These are phyloP conservation scores for Cardiospermum halicacabum DNA, from an alignment of 345 rosid species.

Conservation along the genomic window DNA sequence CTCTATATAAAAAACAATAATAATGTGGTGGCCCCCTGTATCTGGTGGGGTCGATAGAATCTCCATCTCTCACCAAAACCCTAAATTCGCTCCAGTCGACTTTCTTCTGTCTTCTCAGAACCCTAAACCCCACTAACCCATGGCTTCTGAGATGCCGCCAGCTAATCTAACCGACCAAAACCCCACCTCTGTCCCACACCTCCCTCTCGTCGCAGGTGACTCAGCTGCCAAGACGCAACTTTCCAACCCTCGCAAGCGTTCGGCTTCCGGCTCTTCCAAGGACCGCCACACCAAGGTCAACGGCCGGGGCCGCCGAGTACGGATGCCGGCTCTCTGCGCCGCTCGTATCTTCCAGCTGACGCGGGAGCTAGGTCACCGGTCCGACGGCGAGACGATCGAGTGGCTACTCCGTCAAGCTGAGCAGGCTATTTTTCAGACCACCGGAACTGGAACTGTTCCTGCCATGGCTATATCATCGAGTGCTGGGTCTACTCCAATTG, in stretches of 20 bases:
- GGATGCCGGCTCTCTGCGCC: constrained; percentile 65
- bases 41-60: constrained; percentile 19
- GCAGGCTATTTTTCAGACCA: constrained; percentile 52
- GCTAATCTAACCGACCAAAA: background rate
- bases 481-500: constrained; percentile 24
- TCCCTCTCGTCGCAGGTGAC: constrained; percentile 8
- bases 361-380: constrained; percentile 64
- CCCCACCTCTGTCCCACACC: constrained; percentile 14
- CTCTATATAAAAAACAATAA: background rate
- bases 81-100: background rate
- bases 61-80: background rate
- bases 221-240: constrained; percentile 9
- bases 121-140: background rate
- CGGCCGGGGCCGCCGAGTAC: constrained; percentile 69
- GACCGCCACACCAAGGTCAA: constrained; percentile 77
- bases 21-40: background rate
- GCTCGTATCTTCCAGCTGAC: constrained; percentile 75
- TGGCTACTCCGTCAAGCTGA: constrained; percentile 69
- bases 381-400: constrained; percentile 64
- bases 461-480: constrained; percentile 32
- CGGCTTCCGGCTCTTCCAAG: constrained; percentile 23
- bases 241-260: constrained; percentile 21
- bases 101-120: background rate
- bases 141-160: constrained; percentile 10
- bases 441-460: constrained; percentile 50